phyloP scores from a whole-genome alignment of 495 filamentous ascomycete genomes.

The Penicillium soppii region DNA sequence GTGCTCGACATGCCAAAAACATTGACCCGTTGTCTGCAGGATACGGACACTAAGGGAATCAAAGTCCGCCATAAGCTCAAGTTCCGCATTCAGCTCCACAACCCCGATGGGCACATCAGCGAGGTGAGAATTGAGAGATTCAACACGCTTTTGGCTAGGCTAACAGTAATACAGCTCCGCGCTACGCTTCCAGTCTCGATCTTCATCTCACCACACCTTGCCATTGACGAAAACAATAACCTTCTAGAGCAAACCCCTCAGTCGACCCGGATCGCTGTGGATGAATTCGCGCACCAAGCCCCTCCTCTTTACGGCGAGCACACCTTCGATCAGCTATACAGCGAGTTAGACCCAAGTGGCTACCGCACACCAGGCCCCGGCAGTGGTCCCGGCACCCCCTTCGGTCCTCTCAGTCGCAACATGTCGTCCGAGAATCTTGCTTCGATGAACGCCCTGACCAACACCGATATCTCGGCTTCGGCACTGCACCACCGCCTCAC shows the following conservation, averaged over 20 bases:
- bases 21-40: conserved; percentile 77
- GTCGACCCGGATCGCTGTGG: conserved; percentile 29
- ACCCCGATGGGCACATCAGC: conserved; percentile 90
- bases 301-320: conserved; percentile 89
- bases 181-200: conserved; percentile 83
- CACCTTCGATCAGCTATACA: conserved; percentile 82
- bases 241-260: conserved; percentile 55
- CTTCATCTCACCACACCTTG: conserved; percentile 90
- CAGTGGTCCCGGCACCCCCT: conserved; percentile 75
- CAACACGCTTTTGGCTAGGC: neutral
- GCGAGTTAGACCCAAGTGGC: conserved; percentile 72
- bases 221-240: conserved; percentile 77
- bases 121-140: conserved; percentile 53
- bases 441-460: conserved; percentile 58
- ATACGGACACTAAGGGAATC: conserved; percentile 78
- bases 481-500: conserved; percentile 64
- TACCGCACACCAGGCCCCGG: conserved; percentile 71
- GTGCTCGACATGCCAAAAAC: conserved; percentile 72
- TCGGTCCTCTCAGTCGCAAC: conserved; percentile 69
- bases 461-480: conserved; percentile 49
- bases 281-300: conserved; percentile 54
- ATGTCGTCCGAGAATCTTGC: conserved; percentile 78
- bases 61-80: conserved; percentile 85
- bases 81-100: conserved; percentile 82
- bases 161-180: conserved; percentile 56